Evolutionary conservation across 2,329 filamentous ascomycete genomes (phyloP), one percentile per base, ranked within the genome.

Genomic region (Myriosclerotinia curreyana): DNA sequence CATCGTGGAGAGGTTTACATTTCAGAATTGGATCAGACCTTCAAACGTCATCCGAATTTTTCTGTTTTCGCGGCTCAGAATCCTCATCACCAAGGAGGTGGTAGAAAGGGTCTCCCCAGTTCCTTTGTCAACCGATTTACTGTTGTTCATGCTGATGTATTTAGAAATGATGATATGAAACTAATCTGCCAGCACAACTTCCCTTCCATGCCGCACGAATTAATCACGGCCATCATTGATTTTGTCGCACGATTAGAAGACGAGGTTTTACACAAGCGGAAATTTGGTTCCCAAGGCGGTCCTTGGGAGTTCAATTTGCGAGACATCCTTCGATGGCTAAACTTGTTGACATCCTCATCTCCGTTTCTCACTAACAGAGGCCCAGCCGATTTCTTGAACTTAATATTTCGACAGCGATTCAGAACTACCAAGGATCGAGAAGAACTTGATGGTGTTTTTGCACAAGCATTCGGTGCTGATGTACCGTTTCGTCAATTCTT

Each of bases 121-220:
- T 98, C 95, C 0, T 99, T 99, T 72, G 95, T 99, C 67, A 98
- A 99, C 75, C 90, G 96, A 53, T 99, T 99, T 75, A 95, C 96
- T 46, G 94, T 99, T 22, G 96, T 99, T 0, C 98, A 98, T 77
- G 92, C 95, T 65, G 95, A 99, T 73, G 85, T 92, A 5, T 95
- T 99, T 74, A 89, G 84, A 20, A 82, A 89, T 34, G 83, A 91
- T 40, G 95, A 99, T 78, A 78, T 99, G 65, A 83, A 88, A 66
- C 79, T 89, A 54, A 98, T 99, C 68, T 96, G 92, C 54, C 81
- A 83, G 34, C 89, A 89, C 69, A 86, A 90, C 66, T 97, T 91
- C 73, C 87, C 91, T 0, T 74, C 78, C 1, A 82, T 93, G 28
- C 76, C 84, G 0, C 70, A 78, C 0, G 77, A 83, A 1, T 83